Evolutionary conservation across 345 rosid genomes (phyloP).

Genomic region (Euphorbia tirucalli): DNA sequence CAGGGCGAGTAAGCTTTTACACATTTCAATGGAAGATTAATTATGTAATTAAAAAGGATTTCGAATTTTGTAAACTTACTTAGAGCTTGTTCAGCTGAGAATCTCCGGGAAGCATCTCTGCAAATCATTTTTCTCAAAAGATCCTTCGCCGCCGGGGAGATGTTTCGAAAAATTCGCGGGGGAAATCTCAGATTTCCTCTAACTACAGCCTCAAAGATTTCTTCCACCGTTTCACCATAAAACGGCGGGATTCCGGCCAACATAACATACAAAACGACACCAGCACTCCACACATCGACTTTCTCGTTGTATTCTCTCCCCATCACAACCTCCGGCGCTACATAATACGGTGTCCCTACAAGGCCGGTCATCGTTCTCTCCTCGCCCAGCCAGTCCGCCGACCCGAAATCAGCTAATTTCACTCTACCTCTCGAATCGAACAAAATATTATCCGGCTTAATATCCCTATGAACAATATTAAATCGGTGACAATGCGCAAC

Average conservation of each 20-base stretch:
- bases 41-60: background rate
- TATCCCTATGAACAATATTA: conserved; percentile 23
- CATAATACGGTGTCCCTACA: conserved; percentile 33
- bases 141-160: conserved; percentile 30
- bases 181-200: conserved; percentile 35
- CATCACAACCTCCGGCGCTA: conserved; percentile 31
- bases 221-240: conserved; percentile 24
- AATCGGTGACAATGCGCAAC: conserved; percentile 24
- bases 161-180: conserved; percentile 13
- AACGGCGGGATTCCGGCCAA: conserved; percentile 32
- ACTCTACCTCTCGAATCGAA: conserved; percentile 17
- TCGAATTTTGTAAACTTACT: conserved; percentile 13
- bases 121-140: conserved; percentile 27
- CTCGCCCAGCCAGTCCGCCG: conserved; percentile 22
- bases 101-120: conserved; percentile 27
- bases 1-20: background rate
- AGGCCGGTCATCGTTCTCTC: conserved; percentile 17
- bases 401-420: conserved; percentile 27
- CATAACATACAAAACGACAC: conserved; percentile 34
- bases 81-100: conserved; percentile 33
- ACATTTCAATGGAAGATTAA: background rate
- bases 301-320: conserved; percentile 35
- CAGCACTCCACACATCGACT: conserved; percentile 33
- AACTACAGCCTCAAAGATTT: conserved; percentile 30
- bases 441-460: conserved; percentile 28